Conservation (phyloP, 2,329 filamentous ascomycete species). For the Coniochaeta hoffmannii region DNA sequence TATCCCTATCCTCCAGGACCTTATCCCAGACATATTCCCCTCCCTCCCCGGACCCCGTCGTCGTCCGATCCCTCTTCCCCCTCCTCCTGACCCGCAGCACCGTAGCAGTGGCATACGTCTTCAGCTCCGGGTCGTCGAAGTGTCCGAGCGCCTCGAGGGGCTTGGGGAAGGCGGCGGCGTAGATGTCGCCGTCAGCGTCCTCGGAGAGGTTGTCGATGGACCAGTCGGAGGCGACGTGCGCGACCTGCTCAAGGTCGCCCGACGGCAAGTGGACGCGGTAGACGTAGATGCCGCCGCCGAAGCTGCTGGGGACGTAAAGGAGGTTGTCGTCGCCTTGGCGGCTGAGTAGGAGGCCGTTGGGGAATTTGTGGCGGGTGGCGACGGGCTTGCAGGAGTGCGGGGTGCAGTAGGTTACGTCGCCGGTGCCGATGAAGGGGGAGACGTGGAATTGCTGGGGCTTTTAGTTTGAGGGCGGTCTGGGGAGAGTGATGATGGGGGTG, state of each 20-base stretch:
- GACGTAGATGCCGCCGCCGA: constrained; percentile 14
- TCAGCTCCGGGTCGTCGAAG: constrained; percentile 12
- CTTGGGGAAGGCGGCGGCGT: constrained; percentile 16
- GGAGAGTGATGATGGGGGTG: too few relatives aligned
- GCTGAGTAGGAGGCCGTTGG: constrained; percentile 20
- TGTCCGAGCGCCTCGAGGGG: constrained; percentile 9
- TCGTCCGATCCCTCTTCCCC: too few relatives aligned
- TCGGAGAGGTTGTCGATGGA: constrained; percentile 19
- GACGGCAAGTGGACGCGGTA: constrained; percentile 6
- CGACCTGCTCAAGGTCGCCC: constrained; percentile 11
- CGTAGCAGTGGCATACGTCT: constrained; percentile 8
- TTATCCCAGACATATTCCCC: constrained; percentile 15
- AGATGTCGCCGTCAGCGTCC: constrained; percentile 18
- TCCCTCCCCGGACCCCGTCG: too few relatives aligned
- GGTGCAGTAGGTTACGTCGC: constrained; percentile 21
- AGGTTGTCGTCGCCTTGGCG: constrained; percentile 15
- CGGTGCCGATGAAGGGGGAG: constrained; percentile 14
- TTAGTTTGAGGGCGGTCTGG: not conserved
- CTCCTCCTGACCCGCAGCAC: constrained; percentile 14
- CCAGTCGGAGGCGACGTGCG: constrained; percentile 12
- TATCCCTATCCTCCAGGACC: constrained; percentile 18
- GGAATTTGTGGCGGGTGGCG: constrained; percentile 15
- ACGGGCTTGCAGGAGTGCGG: constrained; percentile 14
- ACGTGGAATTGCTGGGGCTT: constrained; percentile 10
- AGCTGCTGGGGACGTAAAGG: constrained; percentile 22